Conservation (phyloP, 495 filamentous ascomycete species). For the Chaetomium cochliodes region DNA sequence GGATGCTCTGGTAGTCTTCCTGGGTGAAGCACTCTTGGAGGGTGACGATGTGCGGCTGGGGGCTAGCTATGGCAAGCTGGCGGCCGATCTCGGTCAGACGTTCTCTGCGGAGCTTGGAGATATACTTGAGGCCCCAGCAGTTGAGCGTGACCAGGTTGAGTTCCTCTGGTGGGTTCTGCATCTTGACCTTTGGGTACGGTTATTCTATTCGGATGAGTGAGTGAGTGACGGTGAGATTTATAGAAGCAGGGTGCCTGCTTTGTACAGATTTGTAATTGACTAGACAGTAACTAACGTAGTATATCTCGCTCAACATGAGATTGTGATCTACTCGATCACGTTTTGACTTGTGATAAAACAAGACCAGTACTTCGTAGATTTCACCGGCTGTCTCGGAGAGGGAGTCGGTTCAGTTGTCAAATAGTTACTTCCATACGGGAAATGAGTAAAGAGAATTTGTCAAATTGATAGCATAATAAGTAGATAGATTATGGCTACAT, state of each 20-base stretch:
- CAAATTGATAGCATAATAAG: background rate
- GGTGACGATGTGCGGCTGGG: slow-evolving; percentile 80
- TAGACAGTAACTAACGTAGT: too few relatives aligned
- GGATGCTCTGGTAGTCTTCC: slow-evolving; percentile 82
- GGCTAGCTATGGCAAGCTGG: slow-evolving; percentile 62
- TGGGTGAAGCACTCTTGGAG: slow-evolving; percentile 96
- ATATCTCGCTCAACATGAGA: background rate
- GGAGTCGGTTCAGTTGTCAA: background rate
- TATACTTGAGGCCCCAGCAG: slow-evolving; percentile 92
- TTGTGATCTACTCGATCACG: background rate
- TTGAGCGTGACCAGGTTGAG: slow-evolving; percentile 85
- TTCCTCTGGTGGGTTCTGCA: slow-evolving; percentile 45
- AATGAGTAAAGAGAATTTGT: background rate
- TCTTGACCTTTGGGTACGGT: slow-evolving; percentile 18
- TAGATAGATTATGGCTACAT: background rate
- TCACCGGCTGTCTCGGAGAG: background rate
- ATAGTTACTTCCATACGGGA: background rate
- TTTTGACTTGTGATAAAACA: background rate
- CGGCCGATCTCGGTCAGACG: slow-evolving; percentile 82
- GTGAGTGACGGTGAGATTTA: background rate
- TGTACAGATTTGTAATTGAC: background rate
- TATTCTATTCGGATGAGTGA: too few relatives aligned
- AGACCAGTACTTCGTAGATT: background rate
- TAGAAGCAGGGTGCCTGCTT: background rate
- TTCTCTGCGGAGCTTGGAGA: slow-evolving; percentile 74